Evolutionary conservation across 331 rosid species (phyloP), one percentile per base, ranked within the genome.

Genomic region (Malus hybrid): DNA sequence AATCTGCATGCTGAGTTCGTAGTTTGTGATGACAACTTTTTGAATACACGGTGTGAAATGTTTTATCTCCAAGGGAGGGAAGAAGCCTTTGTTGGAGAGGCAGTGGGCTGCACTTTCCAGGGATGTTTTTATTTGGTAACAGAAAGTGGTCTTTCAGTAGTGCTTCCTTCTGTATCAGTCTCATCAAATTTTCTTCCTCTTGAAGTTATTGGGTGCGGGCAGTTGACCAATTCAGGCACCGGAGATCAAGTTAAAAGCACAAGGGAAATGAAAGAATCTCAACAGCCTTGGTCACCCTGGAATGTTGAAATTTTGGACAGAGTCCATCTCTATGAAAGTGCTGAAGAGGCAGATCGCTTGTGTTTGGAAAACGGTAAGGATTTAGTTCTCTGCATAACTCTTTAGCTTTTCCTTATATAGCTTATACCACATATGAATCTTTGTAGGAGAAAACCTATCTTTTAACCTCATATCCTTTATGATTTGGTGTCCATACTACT

Each of bases 281-380:
- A 73, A 65, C 75, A 70, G 69, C 84, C 82, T 14, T 88, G 82
- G 83, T 75, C 88, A 68, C 87, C 93, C 64, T 89, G 95, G 95
- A 89, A 85, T 78, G 71, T 82, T 78, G 99, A 92, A 86, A 82
- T 92, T 79, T 83, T 92, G 86, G 99, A 94, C 79, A 90, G 93
- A 85, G 93, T 87, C 81, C 91, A 91, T 75, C 70, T 94, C 77
- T 88, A 92, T 58, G 96, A 91, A 85, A 85, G 96, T 77, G 85
- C 85, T 39, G 87, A 88, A 71, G 93, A 76, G 80, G 97, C 95
- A 57, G 96, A 94, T 78, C 86, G 76, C 65, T 67, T 94, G 80
- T 94, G 99, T 82, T 84, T 77, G 80, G 88, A 88, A 85, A 94
- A 92, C 75, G 99, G 99, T 94, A 68, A 90, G 93, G 78, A 79